Conservation (phyloP, 192 early-diverging fungal genomes). For the Backusella luteola region DNA sequence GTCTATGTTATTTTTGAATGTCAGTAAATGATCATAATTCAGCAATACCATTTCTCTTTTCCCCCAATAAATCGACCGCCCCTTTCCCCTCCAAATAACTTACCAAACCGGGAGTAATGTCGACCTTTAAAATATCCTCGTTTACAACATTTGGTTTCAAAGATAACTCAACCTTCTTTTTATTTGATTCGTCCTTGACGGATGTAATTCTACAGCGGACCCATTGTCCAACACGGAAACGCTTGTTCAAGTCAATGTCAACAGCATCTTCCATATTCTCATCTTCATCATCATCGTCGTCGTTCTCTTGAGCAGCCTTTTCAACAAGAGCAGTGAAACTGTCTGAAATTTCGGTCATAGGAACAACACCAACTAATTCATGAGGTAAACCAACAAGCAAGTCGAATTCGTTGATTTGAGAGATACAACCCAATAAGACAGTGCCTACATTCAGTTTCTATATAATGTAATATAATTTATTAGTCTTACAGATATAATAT, state of each 20-base stretch:
- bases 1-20: constrained; percentile 29
- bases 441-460: constrained; percentile 74
- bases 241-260: constrained; percentile 54
- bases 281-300: constrained; percentile 45
- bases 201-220: constrained; percentile 69
- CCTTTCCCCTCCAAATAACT: not conserved
- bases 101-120: constrained; percentile 72
- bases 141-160: constrained; percentile 81
- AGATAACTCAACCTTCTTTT: constrained; percentile 68
- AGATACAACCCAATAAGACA: constrained; percentile 73
- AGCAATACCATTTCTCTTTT: not conserved
- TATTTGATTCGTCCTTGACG: constrained; percentile 29
- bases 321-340: constrained; percentile 69
- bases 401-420: constrained; percentile 79
- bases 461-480: not conserved
- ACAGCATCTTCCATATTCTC: constrained; percentile 23
- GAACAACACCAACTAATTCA: constrained; percentile 77
- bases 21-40: not conserved
- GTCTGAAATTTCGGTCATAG: constrained; percentile 86
- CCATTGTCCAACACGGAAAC: constrained; percentile 84
- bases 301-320: constrained; percentile 58
- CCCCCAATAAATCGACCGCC: not conserved
- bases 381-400: constrained; percentile 81
- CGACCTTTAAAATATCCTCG: constrained; percentile 56
- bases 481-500: not conserved